Evolutionary conservation across 805 yeast species (phyloP).

Genomic region (Metschnikowia proteae): DNA sequence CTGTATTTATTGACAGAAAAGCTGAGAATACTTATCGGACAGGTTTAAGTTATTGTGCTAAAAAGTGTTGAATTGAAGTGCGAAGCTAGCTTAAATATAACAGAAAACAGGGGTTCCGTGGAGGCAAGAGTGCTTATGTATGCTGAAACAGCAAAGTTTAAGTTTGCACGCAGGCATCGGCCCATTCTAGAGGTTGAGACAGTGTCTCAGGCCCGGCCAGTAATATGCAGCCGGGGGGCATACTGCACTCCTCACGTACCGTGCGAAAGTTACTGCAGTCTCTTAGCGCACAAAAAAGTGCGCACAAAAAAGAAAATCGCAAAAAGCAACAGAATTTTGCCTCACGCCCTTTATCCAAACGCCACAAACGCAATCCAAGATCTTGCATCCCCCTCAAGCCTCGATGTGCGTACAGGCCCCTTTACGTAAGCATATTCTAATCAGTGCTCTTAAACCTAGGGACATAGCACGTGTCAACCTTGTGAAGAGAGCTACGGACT

Average conservation of each 20-base stretch:
- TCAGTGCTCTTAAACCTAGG: no score
- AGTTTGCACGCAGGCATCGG: not conserved
- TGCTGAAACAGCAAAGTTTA: not conserved
- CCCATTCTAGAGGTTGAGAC: not conserved
- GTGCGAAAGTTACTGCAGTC: not conserved
- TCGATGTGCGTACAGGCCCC: no score
- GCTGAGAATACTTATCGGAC: not conserved
- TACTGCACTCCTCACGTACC: slow-evolving; percentile 1
- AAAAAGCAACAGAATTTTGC: not conserved
- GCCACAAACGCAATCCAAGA: slow-evolving; percentile 3
- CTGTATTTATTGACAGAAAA: slow-evolving; percentile 2
- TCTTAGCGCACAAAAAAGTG: not conserved
- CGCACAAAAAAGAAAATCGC: not conserved
- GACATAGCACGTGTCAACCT: no score
- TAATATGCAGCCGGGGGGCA: not conserved
- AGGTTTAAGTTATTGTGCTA: not conserved
- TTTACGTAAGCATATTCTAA: no score
- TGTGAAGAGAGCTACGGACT: no score
- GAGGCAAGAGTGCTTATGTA: not conserved
- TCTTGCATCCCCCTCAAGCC: not conserved
- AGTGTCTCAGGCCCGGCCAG: slow-evolving; percentile 2
- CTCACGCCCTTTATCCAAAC: not conserved
- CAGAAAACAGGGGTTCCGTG: not conserved
- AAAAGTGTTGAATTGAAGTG: not conserved
- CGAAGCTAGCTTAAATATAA: not conserved